Evolutionary conservation across 2,329 filamentous ascomycete species (phyloP).

Genomic region (Paraphaeosphaeria minitans): DNA sequence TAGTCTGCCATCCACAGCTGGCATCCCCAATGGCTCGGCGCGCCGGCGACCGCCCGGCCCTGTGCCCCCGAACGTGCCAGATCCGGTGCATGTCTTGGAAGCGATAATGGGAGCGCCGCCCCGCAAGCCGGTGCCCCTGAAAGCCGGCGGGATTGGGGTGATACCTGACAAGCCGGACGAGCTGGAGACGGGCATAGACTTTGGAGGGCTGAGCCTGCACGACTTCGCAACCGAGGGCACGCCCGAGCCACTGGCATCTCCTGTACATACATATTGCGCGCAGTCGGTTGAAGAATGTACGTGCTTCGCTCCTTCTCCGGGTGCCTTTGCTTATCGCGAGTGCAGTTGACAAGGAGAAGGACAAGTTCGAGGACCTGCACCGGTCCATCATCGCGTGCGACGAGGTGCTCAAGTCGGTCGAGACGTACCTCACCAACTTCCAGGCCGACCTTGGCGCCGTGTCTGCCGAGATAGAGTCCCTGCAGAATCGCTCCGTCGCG

Average conservation of each 20-base stretch:
- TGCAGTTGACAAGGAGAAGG: conserved; percentile 76
- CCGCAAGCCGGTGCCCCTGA: conserved; percentile 26
- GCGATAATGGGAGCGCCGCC: conserved; percentile 58
- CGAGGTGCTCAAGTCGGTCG: conserved; percentile 89
- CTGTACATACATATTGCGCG: conserved; percentile 57
- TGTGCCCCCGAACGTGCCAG: conserved; percentile 61
- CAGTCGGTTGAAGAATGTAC: conserved; percentile 76
- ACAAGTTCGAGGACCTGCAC: conserved; percentile 89
- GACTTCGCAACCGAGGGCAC: conserved; percentile 63
- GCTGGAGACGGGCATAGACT: conserved; percentile 73
- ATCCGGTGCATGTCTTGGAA: conserved; percentile 74
- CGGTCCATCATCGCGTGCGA: conserved; percentile 88
- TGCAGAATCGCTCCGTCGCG: conserved; percentile 83
- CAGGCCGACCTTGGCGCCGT: conserved; percentile 91
- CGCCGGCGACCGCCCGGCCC: conserved; percentile 63
- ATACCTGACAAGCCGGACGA: conserved; percentile 51
- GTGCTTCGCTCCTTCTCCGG: conserved; percentile 44
- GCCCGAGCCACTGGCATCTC: conserved; percentile 36
- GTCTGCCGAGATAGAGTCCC: conserved; percentile 90
- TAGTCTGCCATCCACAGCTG: conserved; percentile 71
- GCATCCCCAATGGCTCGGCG: conserved; percentile 69
- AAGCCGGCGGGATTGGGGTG: conserved; percentile 20
- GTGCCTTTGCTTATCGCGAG: conserved; percentile 34
- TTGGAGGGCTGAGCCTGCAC: conserved; percentile 75
- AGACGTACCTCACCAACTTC: conserved; percentile 89